Evolutionary conservation across 345 rosid species (phyloP).

Genomic region (Anacardium occidentale): DNA sequence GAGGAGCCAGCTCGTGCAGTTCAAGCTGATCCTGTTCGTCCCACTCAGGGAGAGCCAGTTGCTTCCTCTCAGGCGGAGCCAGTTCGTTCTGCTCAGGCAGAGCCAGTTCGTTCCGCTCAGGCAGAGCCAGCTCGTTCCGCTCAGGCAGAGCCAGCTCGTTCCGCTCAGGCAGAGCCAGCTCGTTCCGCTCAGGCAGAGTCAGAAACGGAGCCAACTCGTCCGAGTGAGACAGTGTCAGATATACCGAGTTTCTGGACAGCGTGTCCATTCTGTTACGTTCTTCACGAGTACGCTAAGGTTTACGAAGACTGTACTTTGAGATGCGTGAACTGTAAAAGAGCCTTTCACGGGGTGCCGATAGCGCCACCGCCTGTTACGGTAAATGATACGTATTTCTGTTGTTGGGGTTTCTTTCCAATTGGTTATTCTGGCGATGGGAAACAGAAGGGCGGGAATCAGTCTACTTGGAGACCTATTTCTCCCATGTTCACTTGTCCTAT

Average conservation of each 20-base stretch:
- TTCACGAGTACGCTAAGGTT: constrained; percentile 74
- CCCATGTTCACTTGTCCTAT: constrained; percentile 53
- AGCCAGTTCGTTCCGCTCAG: constrained; percentile 8
- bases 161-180: constrained; percentile 23
- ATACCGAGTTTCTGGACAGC: constrained; percentile 81
- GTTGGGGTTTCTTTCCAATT: constrained; percentile 75
- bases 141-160: constrained; percentile 24
- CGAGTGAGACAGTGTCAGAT: constrained; percentile 26
- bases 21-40: constrained; percentile 1
- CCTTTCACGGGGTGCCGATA: constrained; percentile 68
- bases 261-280: constrained; percentile 77
- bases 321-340: constrained; percentile 79
- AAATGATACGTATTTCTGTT: constrained; percentile 60
- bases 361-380: constrained; percentile 61
- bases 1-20: constrained; percentile 15
- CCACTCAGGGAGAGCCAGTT: constrained; percentile 9
- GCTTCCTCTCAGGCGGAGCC: constrained; percentile 28
- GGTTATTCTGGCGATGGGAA: constrained; percentile 49
- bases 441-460: constrained; percentile 22
- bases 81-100: constrained; percentile 10
- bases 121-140: background rate
- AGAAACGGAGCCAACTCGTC: constrained; percentile 27
- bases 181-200: constrained; percentile 29
- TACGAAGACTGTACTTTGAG: constrained; percentile 75
- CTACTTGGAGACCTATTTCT: constrained; percentile 77